phyloP scores from a whole-genome alignment of 2,329 filamentous ascomycete species.

The Didymella sp. region DNA sequence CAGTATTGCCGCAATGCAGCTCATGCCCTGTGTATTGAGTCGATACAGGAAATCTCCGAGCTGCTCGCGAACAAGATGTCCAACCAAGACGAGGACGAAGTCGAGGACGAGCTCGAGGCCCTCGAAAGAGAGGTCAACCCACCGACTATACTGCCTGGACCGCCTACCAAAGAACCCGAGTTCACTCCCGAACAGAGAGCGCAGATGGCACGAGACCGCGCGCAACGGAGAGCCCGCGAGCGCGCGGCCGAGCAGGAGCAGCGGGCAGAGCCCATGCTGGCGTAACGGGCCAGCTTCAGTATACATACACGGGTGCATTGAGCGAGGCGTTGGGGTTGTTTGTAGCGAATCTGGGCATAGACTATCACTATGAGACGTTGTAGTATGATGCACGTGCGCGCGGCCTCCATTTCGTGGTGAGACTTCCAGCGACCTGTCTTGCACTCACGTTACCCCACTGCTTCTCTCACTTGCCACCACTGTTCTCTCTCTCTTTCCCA shows the following conservation, averaged over 20 bases:
- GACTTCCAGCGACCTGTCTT: background rate
- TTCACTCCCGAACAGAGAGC: slow-evolving; percentile 40
- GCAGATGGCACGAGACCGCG: slow-evolving; percentile 42
- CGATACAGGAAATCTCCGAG: slow-evolving; percentile 82
- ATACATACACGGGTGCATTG: slow-evolving; percentile 29
- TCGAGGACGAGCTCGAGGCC: slow-evolving; percentile 90
- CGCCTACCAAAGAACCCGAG: slow-evolving; percentile 45
- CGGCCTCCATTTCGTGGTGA: background rate
- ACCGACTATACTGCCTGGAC: slow-evolving; percentile 48
- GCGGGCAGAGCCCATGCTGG: slow-evolving; percentile 48
- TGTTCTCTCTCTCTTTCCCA: background rate
- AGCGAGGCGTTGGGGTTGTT: slow-evolving; percentile 44
- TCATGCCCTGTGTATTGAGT: slow-evolving; percentile 5
- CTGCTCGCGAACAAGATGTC: slow-evolving; percentile 88
- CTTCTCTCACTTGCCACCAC: background rate
- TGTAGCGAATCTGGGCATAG: background rate
- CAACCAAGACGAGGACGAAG: slow-evolving; percentile 95
- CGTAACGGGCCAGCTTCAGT: slow-evolving; percentile 13
- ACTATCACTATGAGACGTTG: background rate
- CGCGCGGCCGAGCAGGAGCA: slow-evolving; percentile 38
- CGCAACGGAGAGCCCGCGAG: slow-evolving; percentile 43
- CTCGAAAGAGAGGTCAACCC: slow-evolving; percentile 70
- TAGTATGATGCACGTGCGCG: background rate
- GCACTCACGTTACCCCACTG: background rate
- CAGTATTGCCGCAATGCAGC: background rate